Conservation (phyloP, 225 moss, liverwort and hornwort species). For the Bryum argenteum region DNA sequence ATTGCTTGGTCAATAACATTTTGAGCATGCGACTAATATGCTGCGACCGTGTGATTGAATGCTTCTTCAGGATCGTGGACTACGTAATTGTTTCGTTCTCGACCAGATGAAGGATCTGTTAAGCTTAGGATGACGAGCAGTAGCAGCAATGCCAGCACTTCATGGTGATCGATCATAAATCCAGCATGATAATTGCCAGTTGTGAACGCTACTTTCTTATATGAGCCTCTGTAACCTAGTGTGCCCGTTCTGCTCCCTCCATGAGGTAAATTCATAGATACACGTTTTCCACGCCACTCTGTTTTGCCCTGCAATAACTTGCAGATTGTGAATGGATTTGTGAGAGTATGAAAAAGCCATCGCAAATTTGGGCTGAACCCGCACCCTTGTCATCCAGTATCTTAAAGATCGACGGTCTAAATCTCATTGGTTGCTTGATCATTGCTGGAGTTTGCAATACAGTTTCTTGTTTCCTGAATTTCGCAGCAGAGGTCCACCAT, state of each 20-base stretch:
- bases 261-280: neutral
- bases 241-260: conserved; percentile 12
- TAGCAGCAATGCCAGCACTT: conserved; percentile 10
- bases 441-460: no score
- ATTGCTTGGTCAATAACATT: neutral
- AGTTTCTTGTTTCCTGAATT: no score
- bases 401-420: neutral
- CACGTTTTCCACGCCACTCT: neutral
- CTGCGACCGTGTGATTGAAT: neutral
- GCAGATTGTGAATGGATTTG: conserved; percentile 21
- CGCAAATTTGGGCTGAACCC: conserved; percentile 16
- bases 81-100: conserved; percentile 17
- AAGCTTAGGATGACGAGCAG: conserved; percentile 22
- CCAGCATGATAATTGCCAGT: neutral
- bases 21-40: conserved; percentile 4
- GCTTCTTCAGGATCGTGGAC: conserved; percentile 27
- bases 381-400: neutral
- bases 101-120: conserved; percentile 22
- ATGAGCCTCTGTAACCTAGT: neutral
- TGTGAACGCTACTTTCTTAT: no score
- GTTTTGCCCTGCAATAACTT: conserved; percentile 17
- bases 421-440: no score
- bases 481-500: no score
- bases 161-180: neutral
- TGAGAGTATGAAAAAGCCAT: conserved; percentile 10